Evolutionary conservation across 2,329 filamentous ascomycete genomes (phyloP), one percentile per base, ranked within the genome.

Genomic region (Penicillium griseofulvum): DNA sequence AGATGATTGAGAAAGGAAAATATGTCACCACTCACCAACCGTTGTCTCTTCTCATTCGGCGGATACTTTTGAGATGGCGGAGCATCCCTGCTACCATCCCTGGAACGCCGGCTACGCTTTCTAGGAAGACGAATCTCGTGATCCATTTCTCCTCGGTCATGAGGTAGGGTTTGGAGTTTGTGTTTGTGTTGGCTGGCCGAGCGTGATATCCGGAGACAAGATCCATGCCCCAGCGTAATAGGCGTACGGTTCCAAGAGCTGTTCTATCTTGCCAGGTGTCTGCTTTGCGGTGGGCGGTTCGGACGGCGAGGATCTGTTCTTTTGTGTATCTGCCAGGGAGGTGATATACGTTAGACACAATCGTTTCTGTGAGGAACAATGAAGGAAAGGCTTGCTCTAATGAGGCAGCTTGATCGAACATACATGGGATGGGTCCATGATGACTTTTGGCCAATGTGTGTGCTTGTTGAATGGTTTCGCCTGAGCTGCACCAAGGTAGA

Each of bases 71-170:
- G 29, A 97, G 81, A 74, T 97, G 93, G 17, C 92, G 82, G 3
- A 97, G 80, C 88, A 96, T 96, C 26, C 90, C 92, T 0, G 87
- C 92, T 0, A 96, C 91, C 90, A 97, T 97, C 14, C 93, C 93
- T 0, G 93, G 92, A 0, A 97, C 92, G 28, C 91, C 92, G 10
- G 93, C 92, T 37, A 97, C 90, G 44, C 87, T 91, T 73, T 97
- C 93, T 14, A 97, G 82, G 72, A 97, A 97, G 64, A 97, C 83
- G 70, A 95, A 91, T 11, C 92, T 83, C 42, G 89, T 83, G 67
- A 96, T 81, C 86, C 92, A 97, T 76, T 96, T 93, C 5, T 86
- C 79, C 70, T 95, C 91, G 0, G 83, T 92, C 78, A 88, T 88
- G 26, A 70, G 68, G 64, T 81, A 93, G 66, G 69, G 86, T 77